Evolutionary conservation across 2,329 filamentous ascomycete species (phyloP), one percentile per base, ranked within the genome.

Genomic region (Ceratocystis cacaofunesta): DNA sequence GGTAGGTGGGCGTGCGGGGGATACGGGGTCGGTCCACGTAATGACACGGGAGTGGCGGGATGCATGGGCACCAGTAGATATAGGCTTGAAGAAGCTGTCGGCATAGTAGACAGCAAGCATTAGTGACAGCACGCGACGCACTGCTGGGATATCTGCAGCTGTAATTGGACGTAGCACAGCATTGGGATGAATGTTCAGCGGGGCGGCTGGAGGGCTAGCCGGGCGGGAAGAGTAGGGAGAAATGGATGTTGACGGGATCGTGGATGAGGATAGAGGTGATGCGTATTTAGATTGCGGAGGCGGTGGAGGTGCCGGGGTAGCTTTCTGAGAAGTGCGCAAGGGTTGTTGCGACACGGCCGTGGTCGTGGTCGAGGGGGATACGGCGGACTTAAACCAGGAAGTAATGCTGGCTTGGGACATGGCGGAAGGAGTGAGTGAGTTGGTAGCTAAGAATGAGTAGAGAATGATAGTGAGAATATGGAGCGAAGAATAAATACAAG

Each of bases 41-140:
- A 87, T 80, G 63, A 83, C 78, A 68, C 84, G 83, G 66, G 82
- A 85, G 76, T 83, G 82, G 70, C 78, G 80, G 46, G 77, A 78
- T 12, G 78, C 79, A 43, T 77, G 78, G 15, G 78, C 79, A 25
- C 76, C 71, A 10, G 80, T 78, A 66, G 80, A 74, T 65, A 82
- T 78, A 46, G 76, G 76, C 63, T 77, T 74, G 77, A 86, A 88
- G 75, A 87, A 87, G 61, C 78, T 77, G 72, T 87, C 84, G 2
- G 82, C 79, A 72, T 87, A 88, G 72, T 77, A 76, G 67, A 87
- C 82, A 62, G 82, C 83, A 0, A 88, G 81, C 63, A 87, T 79
- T 62, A 87, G 79, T 57, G 82, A 76, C 73, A 86, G 86, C 73
- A 88, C 85, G 70, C 84, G 81, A 48, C 82, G 82, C 5, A 88